phyloP scores from a whole-genome alignment of 2,329 filamentous ascomycete species.

The Colletotrichum falcatum region DNA sequence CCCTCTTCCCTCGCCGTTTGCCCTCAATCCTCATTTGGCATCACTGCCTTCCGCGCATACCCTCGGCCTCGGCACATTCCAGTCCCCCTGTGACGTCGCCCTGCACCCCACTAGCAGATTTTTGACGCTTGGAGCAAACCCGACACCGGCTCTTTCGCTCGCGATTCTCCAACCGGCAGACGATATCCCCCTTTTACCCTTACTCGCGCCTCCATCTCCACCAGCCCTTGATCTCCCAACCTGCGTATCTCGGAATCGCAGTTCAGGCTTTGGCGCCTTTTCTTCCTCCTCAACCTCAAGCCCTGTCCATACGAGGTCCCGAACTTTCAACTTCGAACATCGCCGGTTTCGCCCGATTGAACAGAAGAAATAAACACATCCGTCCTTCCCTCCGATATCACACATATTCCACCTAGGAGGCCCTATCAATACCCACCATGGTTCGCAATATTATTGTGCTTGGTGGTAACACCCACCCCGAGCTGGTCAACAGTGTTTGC shows the following conservation, averaged over 20 bases:
- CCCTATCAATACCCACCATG: conserved; percentile 62
- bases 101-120: conserved; percentile 40
- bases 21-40: conserved; percentile 20
- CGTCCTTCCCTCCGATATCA: neutral
- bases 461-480: conserved; percentile 91
- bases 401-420: neutral
- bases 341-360: conserved; percentile 34
- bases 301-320: neutral
- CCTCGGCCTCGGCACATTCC: conserved; percentile 36
- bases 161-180: conserved; percentile 36
- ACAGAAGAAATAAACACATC: neutral
- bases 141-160: conserved; percentile 38
- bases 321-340: conserved; percentile 1
- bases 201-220: neutral
- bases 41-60: conserved; percentile 27
- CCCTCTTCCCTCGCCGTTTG: conserved; percentile 23
- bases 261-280: neutral
- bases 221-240: neutral
- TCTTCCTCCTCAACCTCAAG: neutral
- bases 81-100: conserved; percentile 39
- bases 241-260: conserved; percentile 6
- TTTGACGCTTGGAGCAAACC: conserved; percentile 40
- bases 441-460: conserved; percentile 96
- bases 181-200: conserved; percentile 23
- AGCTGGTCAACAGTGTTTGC: conserved; percentile 88